Evolutionary conservation across 805 yeast genomes (phyloP).

Genomic region (Kazachstania martiniae): DNA sequence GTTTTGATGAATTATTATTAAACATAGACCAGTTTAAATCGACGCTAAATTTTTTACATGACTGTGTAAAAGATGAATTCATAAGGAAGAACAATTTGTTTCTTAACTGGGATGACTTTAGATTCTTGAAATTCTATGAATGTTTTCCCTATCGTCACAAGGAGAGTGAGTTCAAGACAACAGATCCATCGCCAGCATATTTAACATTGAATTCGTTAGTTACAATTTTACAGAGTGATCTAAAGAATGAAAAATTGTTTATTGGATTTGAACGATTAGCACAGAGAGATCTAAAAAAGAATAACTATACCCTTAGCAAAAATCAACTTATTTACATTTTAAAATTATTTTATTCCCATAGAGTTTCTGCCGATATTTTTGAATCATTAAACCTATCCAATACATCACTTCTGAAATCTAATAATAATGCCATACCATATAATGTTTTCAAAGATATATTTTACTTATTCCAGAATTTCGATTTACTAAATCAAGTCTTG

Average conservation of each 20-base stretch:
- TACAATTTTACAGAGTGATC: slow-evolving; percentile 32
- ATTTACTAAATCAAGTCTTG: slow-evolving; percentile 30
- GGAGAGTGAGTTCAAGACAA: background rate
- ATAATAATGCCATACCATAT: slow-evolving; percentile 27
- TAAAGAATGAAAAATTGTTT: slow-evolving; percentile 28
- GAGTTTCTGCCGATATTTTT: slow-evolving; percentile 28
- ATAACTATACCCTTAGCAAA: slow-evolving; percentile 26
- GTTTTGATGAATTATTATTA: slow-evolving; percentile 29
- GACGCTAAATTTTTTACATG: slow-evolving; percentile 27
- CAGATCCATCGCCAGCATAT: slow-evolving; percentile 15
- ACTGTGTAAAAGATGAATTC: slow-evolving; percentile 24
- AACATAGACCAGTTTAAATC: slow-evolving; percentile 24
- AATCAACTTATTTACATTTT: slow-evolving; percentile 28
- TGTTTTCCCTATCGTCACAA: slow-evolving; percentile 10
- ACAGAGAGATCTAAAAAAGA: slow-evolving; percentile 20
- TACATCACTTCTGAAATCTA: slow-evolving; percentile 17
- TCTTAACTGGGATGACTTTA: slow-evolving; percentile 28
- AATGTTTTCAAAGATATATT: slow-evolving; percentile 31
- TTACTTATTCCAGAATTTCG: slow-evolving; percentile 32
- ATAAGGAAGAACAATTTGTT: slow-evolving; percentile 15
- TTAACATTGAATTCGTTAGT: slow-evolving; percentile 32
- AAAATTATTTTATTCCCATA: slow-evolving; percentile 29
- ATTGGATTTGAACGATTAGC: slow-evolving; percentile 25
- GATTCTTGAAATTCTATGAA: slow-evolving; percentile 21
- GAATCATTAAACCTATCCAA: slow-evolving; percentile 27